Base-by-base conservation (phyloP, 495 filamentous ascomycete genomes). In the Podospora australis region DNA sequence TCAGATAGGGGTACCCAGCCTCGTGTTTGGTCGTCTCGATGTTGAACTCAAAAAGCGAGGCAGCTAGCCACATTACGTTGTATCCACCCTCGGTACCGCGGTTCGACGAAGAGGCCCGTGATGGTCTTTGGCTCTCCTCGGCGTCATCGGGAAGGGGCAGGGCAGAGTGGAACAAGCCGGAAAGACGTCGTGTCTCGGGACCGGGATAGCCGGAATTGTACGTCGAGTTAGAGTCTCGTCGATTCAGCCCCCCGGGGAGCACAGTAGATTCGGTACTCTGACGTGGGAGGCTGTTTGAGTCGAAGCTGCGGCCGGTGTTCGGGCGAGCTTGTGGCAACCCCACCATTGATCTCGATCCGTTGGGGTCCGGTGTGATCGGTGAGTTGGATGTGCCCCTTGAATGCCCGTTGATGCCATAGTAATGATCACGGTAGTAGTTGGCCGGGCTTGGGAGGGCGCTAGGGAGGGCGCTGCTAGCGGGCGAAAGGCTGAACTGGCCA, bases 21-120 rank as follows among this genome's bases (percentile, higher is more conserved):
- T 97, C 94, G 38, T 83, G 80, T 50, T 92, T 82, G n/a, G 86
- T 83, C 23, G 84, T 86, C 53, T 91, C 87, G 50, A 97, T 96
- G 61, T 94, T 90, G 67, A 97, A 99, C 58, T 96, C 88, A 60
- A 94, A 97, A 13, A 97, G 75, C 55, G 86, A 92, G 9, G 94
- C 92, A 11, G 90, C 94, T 8, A 96, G 73, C 73, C 96, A 99
- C 23, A 99, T 69, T 3, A 79, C 64, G 23, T 66, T 78, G 49
- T 77, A 78, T 23, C 69, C 69, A 6, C 59, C 63, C 13, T 57
- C 53, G 7, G 66, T 8, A n/a, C 49, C 65, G 10, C 75, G 65
- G 52, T 78, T 74, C 9, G 67, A 60, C 11, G 73, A 76, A 21
- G 76, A 79, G 16, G 70, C 69, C 36, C 76, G 60, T 32, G 76